Evolutionary conservation across 768 basidiomycete species (phyloP).

Genomic region (Trametes elegans): DNA sequence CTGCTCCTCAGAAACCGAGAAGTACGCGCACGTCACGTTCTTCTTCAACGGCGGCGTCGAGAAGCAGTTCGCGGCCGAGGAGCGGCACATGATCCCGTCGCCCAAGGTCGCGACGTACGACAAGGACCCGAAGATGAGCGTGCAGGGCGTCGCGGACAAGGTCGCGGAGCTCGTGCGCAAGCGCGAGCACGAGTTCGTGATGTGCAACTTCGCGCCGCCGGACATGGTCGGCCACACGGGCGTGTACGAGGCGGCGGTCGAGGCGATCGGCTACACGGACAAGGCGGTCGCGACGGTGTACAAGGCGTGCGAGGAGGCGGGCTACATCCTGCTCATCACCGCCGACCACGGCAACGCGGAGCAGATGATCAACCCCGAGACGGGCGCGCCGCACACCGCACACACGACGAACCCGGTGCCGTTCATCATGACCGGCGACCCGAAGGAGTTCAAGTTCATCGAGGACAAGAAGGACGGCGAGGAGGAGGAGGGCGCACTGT

Average conservation of each 20-base stretch:
- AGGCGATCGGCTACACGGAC: slow-evolving; percentile 87
- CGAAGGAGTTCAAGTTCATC: slow-evolving; percentile 51
- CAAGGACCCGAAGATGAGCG: slow-evolving; percentile 87
- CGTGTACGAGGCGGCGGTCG: slow-evolving; percentile 84
- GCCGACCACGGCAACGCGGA: slow-evolving; percentile 97
- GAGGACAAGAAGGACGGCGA: slow-evolving; percentile 48
- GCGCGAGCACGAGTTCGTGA: slow-evolving; percentile 79
- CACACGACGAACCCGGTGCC: slow-evolving; percentile 89
- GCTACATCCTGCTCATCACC: slow-evolving; percentile 85
- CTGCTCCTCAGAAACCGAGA: slow-evolving; percentile 79
- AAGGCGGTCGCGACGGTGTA: slow-evolving; percentile 85
- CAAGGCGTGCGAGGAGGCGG: slow-evolving; percentile 79
- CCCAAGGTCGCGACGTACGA: slow-evolving; percentile 97
- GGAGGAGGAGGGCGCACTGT: slow-evolving; percentile 66
- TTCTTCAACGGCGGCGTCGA: slow-evolving; percentile 98
- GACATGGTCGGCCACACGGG: slow-evolving; percentile 99
- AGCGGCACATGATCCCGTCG: slow-evolving; percentile 84
- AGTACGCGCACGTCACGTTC: slow-evolving; percentile 97
- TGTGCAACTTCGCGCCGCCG: slow-evolving; percentile 98
- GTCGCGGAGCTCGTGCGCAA: slow-evolving; percentile 82
- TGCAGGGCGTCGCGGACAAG: slow-evolving; percentile 83
- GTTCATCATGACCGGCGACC: slow-evolving; percentile 79
- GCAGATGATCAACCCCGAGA: slow-evolving; percentile 84
- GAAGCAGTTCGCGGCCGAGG: slow-evolving; percentile 83
- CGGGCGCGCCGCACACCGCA: slow-evolving; percentile 88